Conservation (phyloP, 202 grass and related monocot species). For the Musa balbisiana region DNA sequence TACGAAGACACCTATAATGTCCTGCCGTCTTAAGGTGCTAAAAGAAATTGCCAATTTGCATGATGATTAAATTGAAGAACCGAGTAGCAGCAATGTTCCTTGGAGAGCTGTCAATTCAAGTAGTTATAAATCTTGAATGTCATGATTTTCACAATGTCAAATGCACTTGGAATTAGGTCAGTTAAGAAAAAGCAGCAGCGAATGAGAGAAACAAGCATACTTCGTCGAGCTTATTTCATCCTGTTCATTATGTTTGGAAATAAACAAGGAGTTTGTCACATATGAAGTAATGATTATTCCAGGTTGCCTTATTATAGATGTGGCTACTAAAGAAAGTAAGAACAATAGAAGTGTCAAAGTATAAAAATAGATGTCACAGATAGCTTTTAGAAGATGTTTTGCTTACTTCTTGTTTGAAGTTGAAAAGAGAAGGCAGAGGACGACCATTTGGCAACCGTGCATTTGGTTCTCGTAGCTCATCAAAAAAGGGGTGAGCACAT, state of each 20-base stretch:
- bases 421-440: constrained; percentile 47
- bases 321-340: background rate
- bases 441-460: constrained; percentile 53
- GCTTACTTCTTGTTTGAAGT: constrained; percentile 66
- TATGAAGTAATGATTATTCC: background rate
- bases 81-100: no score
- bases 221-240: no score
- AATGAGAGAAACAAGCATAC: no score
- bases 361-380: background rate
- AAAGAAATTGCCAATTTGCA: no score
- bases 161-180: no score
- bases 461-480: constrained; percentile 52
- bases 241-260: no score
- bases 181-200: no score
- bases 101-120: no score
- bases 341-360: background rate
- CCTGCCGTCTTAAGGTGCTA: background rate
- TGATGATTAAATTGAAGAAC: no score
- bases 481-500: constrained; percentile 67
- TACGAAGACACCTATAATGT: background rate
- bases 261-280: background rate
- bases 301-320: background rate
- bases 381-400: background rate
- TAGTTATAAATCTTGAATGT: no score
- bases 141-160: no score